Conservation (phyloP, 2,329 filamentous ascomycete species). For the Dendrostoma leiphaemia region DNA sequence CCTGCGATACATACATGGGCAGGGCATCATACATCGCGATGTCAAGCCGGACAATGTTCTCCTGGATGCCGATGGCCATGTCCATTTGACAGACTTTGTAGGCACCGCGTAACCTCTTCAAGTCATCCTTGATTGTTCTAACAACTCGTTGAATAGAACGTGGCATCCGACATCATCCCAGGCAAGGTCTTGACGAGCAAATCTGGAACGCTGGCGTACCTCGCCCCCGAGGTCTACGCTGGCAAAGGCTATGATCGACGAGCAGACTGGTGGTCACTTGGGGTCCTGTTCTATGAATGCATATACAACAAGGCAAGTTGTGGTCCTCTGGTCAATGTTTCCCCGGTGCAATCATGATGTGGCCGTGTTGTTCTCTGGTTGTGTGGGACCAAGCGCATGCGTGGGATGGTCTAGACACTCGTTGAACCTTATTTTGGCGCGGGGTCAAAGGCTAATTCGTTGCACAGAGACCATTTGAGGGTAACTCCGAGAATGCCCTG, state of each 20-base stretch:
- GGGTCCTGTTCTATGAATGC: constrained; percentile 98
- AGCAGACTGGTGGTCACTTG: constrained; percentile 98
- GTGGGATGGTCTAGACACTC: not conserved
- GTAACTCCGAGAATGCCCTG: constrained; percentile 77
- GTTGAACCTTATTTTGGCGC: not conserved
- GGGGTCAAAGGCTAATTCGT: constrained; percentile 29
- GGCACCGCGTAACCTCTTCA: constrained; percentile 32
- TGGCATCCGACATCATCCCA: constrained; percentile 87
- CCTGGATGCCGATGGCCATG: constrained; percentile 84
- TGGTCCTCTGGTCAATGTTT: not conserved
- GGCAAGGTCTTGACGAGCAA: constrained; percentile 87
- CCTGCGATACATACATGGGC: constrained; percentile 78
- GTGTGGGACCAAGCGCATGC: not conserved
- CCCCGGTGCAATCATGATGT: not conserved
- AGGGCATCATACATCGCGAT: constrained; percentile 87
- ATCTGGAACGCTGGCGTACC: constrained; percentile 91
- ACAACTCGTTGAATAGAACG: constrained; percentile 64
- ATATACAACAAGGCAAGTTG: constrained; percentile 89
- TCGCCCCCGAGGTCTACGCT: constrained; percentile 92
- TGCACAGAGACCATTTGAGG: constrained; percentile 83
- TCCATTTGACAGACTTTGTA: constrained; percentile 97
- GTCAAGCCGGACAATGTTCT: constrained; percentile 91
- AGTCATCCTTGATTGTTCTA: constrained; percentile 26
- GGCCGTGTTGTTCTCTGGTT: not conserved
- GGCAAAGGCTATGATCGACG: constrained; percentile 86